Percentiles rank a stretch among this genome's conserved stretches.
Conservation (phyloP, 208 protist genomes). For the Trypanosoma cruzi region DNA sequence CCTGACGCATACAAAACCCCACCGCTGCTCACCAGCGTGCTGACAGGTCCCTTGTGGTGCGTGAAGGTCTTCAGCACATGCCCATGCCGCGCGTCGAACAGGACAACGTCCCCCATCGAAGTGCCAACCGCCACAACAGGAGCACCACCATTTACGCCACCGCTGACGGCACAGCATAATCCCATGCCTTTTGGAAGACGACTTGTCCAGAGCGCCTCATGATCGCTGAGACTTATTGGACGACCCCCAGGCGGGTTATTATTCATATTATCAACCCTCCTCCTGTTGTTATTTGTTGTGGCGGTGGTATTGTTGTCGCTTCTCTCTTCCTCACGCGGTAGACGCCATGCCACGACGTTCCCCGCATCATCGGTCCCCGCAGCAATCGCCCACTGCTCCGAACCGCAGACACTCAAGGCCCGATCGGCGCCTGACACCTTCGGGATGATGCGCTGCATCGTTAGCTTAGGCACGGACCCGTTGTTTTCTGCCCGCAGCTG, state of each 20-base stretch:
- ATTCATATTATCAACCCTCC: constrained; percentile 4
- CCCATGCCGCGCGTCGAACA: constrained; percentile 74
- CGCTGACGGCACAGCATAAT: constrained; percentile 59
- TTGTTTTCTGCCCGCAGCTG: constrained; percentile 40
- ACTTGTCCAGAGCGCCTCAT: constrained; percentile 75
- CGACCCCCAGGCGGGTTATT: neutral
- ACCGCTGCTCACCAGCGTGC: constrained; percentile 32
- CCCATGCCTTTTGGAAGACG: constrained; percentile 76
- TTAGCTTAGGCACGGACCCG: constrained; percentile 18
- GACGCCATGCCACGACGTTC: constrained; percentile 76
- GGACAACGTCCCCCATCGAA: constrained; percentile 80
- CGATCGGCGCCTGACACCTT: constrained; percentile 79
- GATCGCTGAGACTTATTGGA: constrained; percentile 40
- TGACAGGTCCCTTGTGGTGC: constrained; percentile 85
- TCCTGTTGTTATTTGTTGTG: constrained; percentile 3
- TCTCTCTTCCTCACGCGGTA: constrained; percentile 23
- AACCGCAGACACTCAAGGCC: constrained; percentile 67
- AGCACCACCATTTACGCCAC: constrained; percentile 21
- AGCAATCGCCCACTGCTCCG: constrained; percentile 29
- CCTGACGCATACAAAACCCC: constrained; percentile 73
- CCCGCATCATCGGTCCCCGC: constrained; percentile 83
- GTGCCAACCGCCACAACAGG: constrained; percentile 79
- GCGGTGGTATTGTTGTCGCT: neutral
- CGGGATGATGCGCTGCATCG: constrained; percentile 73
- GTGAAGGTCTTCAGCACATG: constrained; percentile 72